Conservation (phyloP, 495 filamentous ascomycete species). For the Glutinoglossum americanum region DNA sequence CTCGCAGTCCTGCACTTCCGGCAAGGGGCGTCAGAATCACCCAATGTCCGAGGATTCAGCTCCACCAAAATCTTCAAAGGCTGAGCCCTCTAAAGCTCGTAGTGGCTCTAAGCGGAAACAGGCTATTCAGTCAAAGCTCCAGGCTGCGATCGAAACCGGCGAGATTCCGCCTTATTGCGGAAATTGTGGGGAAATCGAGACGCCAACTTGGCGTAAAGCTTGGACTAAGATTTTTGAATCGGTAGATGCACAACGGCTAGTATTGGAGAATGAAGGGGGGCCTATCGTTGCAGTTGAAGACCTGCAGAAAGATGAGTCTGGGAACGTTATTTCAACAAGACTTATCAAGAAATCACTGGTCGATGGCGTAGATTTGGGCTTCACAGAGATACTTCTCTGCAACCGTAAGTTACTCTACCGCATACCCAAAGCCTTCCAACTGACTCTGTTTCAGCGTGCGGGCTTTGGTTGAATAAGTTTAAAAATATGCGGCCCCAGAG, state of each 20-base stretch:
- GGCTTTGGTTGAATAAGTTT: conserved; percentile 78
- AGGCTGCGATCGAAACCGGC: conserved; percentile 44
- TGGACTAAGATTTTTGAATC: conserved; percentile 48
- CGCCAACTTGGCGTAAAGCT: conserved; percentile 83
- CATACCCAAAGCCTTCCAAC: conserved; percentile 1
- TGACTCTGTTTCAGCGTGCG: conserved; percentile 38
- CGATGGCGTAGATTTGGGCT: conserved; percentile 37
- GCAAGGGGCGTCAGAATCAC: conserved; percentile 3
- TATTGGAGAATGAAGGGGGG: conserved; percentile 39
- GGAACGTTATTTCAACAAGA: conserved; percentile 37
- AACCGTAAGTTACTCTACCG: conserved; percentile 44
- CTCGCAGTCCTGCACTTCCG: conserved; percentile 25
- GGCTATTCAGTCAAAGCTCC: conserved; percentile 39
- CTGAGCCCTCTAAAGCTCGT: conserved; percentile 14
- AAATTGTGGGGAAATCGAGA: conserved; percentile 88
- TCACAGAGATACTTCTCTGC: conserved; percentile 53
- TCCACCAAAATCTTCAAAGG: conserved; percentile 1
- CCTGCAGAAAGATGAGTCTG: conserved; percentile 35
- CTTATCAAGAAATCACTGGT: conserved; percentile 58
- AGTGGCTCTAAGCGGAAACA: conserved; percentile 28
- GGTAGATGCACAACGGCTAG: conserved; percentile 35
- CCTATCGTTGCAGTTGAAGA: conserved; percentile 40
- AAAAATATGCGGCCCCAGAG: conserved; percentile 63
- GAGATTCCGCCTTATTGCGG: conserved; percentile 66
- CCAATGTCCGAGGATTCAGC: neutral